phyloP scores from a whole-genome alignment of 1,139 yeast species.

The Yamadazyma conglobata region DNA sequence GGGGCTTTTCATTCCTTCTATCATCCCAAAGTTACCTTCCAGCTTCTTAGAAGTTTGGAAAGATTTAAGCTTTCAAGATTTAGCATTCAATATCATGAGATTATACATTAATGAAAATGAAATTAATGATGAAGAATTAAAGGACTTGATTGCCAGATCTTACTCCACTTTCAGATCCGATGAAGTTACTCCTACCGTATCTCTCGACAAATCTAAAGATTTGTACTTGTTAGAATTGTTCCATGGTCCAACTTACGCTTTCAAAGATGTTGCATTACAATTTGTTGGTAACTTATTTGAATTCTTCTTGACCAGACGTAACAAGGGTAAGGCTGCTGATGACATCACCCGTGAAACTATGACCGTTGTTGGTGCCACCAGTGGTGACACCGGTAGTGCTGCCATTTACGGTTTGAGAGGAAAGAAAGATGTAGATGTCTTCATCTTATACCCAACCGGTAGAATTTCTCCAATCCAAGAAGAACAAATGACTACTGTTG shows the following conservation, averaged over 20 bases:
- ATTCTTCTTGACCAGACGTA: conserved; percentile 77
- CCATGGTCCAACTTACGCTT: conserved; percentile 99
- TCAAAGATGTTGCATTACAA: conserved; percentile 97
- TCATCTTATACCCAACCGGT: conserved; percentile 94
- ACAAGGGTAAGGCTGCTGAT: conserved; percentile 55
- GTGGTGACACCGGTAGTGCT: conserved; percentile 99
- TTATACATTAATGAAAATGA: conserved; percentile 68
- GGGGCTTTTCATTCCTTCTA: conserved; percentile 86
- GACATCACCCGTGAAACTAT: conserved; percentile 59
- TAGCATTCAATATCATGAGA: conserved; percentile 84
- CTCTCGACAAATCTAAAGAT: conserved; percentile 47
- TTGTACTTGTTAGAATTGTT: conserved; percentile 83
- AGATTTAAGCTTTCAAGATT: conserved; percentile 70
- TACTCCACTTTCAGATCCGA: conserved; percentile 86
- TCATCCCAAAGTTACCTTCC: conserved; percentile 65
- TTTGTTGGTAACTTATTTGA: conserved; percentile 96
- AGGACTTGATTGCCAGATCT: conserved; percentile 59
- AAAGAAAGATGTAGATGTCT: conserved; percentile 93
- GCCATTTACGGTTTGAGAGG: conserved; percentile 97
- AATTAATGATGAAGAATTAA: conserved; percentile 68
- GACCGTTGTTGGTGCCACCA: conserved; percentile 98
- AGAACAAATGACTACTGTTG: conserved; percentile 98
- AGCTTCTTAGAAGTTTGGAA: conserved; percentile 68
- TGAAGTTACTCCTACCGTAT: conserved; percentile 79
- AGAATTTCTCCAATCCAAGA: conserved; percentile 97